These are phyloP conservation scores for Purshia tridentata DNA, from an alignment of 306 rosid genomes.

Conservation along the genomic window DNA sequence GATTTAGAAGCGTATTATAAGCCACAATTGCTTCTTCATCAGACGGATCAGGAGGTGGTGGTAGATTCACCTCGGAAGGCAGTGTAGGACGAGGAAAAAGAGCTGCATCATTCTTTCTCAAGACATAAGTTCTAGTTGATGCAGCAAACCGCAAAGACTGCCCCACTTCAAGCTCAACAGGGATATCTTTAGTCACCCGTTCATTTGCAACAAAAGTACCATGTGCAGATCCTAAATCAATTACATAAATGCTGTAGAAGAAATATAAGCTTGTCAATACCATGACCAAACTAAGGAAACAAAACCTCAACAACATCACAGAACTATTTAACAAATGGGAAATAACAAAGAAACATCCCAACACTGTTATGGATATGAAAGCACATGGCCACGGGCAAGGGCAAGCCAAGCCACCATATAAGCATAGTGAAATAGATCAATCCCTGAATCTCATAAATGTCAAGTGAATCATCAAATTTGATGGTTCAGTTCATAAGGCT, in stretches of 20 bases:
- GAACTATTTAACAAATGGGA: not conserved
- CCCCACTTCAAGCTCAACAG: conserved; percentile 91
- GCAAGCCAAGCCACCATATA: too few relatives aligned
- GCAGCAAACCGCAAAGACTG: conserved; percentile 98
- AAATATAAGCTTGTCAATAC: conserved; percentile 23
- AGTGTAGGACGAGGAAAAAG: conserved; percentile 75
- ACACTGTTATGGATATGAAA: not conserved
- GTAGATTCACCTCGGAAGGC: conserved; percentile 63
- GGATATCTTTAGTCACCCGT: conserved; percentile 85
- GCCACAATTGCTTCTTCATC: conserved; percentile 90
- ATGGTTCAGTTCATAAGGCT: not conserved
- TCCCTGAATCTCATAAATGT: conserved; percentile 7
- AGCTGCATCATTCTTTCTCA: conserved; percentile 82
- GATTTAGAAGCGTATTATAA: conserved; percentile 81
- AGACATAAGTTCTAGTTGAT: conserved; percentile 73
- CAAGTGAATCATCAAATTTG: not conserved
- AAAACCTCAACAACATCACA: conserved; percentile 8
- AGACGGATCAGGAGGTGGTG: conserved; percentile 84
- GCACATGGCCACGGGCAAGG: not conserved
- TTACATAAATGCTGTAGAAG: conserved; percentile 75
- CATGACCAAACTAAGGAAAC: conserved; percentile 11
- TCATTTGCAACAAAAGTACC: conserved; percentile 99
- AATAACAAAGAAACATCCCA: conserved; percentile 5
- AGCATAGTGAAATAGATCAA: conserved; percentile 12
- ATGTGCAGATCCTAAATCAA: conserved; percentile 97